Conservation (phyloP, 2,329 filamentous ascomycete species). For the Pseudogymnoascus destructans region DNA sequence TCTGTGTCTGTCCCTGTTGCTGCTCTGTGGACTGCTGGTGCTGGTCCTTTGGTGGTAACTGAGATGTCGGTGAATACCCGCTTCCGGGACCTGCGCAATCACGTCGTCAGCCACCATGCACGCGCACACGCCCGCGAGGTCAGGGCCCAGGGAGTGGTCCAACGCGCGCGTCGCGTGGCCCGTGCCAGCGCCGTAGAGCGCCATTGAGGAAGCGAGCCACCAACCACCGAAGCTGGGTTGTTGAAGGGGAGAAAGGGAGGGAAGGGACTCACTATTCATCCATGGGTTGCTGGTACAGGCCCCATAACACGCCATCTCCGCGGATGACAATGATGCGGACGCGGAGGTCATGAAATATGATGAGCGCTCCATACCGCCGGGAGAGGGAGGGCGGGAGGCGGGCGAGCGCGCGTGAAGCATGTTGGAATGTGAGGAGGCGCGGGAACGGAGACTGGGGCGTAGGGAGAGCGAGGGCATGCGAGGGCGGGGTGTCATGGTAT, state of each 20-base stretch:
- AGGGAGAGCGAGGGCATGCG: neutral
- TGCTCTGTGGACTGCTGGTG: neutral
- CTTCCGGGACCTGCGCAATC: neutral
- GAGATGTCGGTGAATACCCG: neutral
- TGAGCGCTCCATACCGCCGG: neutral
- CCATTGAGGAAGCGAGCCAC: neutral
- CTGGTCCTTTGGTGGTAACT: neutral
- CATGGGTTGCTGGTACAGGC: neutral
- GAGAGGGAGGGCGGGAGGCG: neutral
- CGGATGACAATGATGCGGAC: neutral
- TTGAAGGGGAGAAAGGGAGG: neutral
- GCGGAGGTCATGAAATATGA: neutral
- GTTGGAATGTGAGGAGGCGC: neutral
- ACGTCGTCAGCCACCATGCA: neutral
- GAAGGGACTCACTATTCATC: neutral
- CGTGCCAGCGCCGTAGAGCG: neutral
- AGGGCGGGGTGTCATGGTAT: constrained; percentile 3
- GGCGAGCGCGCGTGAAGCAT: neutral
- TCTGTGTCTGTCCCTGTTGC: neutral
- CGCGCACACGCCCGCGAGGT: neutral
- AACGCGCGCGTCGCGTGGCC: neutral
- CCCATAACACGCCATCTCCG: neutral
- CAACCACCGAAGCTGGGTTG: neutral
- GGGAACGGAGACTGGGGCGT: neutral
- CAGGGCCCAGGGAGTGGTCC: neutral